phyloP scores from a whole-genome alignment of 2,329 filamentous ascomycete species.

The Monilinia fructigena region DNA sequence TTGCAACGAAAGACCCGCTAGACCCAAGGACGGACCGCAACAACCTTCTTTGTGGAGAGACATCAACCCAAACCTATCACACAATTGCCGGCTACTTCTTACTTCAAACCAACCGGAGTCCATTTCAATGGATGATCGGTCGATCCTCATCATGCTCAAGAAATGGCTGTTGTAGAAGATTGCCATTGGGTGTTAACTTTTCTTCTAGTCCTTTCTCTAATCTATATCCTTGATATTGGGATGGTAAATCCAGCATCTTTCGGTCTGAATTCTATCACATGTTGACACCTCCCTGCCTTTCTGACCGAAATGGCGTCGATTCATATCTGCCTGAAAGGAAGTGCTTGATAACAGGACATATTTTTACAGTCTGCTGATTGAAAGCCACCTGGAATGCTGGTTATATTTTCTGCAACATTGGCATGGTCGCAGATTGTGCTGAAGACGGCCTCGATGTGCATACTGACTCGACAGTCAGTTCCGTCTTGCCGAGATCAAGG shows the following conservation, averaged over 20 bases:
- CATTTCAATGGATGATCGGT: slow-evolving; percentile 9
- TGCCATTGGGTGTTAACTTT: slow-evolving; percentile 13
- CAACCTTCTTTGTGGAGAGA: slow-evolving; percentile 26
- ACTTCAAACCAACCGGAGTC: slow-evolving; percentile 30
- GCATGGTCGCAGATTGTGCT: slow-evolving; percentile 23
- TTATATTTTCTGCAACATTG: slow-evolving; percentile 30
- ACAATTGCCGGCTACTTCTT: slow-evolving; percentile 31
- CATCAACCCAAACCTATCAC: slow-evolving; percentile 26
- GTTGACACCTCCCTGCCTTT: slow-evolving; percentile 21
- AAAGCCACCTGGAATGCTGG: slow-evolving; percentile 31
- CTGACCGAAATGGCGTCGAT: slow-evolving; percentile 14
- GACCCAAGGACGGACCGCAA: slow-evolving; percentile 27
- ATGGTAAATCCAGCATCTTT: slow-evolving; percentile 18
- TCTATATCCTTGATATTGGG: slow-evolving; percentile 24
- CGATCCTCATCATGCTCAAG: slow-evolving; percentile 14
- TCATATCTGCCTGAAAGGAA: slow-evolving; percentile 19
- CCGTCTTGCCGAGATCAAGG: slow-evolving; percentile 23
- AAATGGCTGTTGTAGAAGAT: slow-evolving; percentile 6
- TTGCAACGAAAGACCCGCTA: slow-evolving; percentile 28
- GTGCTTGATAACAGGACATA: slow-evolving; percentile 25
- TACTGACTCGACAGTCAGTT: slow-evolving; percentile 16
- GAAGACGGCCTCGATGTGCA: slow-evolving; percentile 22
- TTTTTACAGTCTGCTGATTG: slow-evolving; percentile 35
- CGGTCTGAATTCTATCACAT: slow-evolving; percentile 24
- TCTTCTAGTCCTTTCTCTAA: slow-evolving; percentile 23